Evolutionary conservation across 2,329 filamentous ascomycete genomes (phyloP), one percentile per base, ranked within the genome.

Genomic region (Colletotrichum sp.): DNA sequence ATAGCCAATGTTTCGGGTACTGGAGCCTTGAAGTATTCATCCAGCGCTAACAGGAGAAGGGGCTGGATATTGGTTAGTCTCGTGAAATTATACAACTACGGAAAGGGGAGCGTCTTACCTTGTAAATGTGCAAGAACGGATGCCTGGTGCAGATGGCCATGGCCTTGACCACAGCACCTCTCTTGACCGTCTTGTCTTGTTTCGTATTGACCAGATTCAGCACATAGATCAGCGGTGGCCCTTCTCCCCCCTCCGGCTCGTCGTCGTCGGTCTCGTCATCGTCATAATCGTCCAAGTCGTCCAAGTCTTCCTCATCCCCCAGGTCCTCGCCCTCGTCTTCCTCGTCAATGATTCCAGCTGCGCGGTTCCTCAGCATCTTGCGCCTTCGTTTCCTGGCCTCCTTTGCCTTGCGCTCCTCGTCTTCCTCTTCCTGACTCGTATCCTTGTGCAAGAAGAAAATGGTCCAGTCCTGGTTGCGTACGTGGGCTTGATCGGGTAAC

Each of bases 381-480:
- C 91, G 89, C 82, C 86, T 85, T 79, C 85, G 87, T 71, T 83
- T 88, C 80, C 90, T 86, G 79, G 89, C 88, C 81, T 89, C 87
- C 78, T 90, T 93, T 52, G 88, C 88, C 71, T 87, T 88, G 77
- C 89, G 88, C 80, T 95, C 94, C 72, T 93, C 91, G 34, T 96
- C 94, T 76, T 98, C 96, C 73, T 96, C 95, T 76, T 95, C 93
- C 67, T 94, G 92, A 76, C 92, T 96, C 5, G 93, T 95, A 84
- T 99, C 97, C 84, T 99, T 99, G 87, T 99, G 97, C 72, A 99
- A 85, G 83, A 99, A 99, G 88, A 99, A 99, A 71, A 99, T 98
- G 57, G 97, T 99, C 97, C 97, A 99, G 84, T 99, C 97, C 86
- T 99, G 96, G 82, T 95, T 96, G 52, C 97, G 92, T 77, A 97